A percentile compares a stretch with the other conserved stretches of the same genome.
Conservation (phyloP, 129 eudicot species). For the Flaveria trinervia region DNA sequence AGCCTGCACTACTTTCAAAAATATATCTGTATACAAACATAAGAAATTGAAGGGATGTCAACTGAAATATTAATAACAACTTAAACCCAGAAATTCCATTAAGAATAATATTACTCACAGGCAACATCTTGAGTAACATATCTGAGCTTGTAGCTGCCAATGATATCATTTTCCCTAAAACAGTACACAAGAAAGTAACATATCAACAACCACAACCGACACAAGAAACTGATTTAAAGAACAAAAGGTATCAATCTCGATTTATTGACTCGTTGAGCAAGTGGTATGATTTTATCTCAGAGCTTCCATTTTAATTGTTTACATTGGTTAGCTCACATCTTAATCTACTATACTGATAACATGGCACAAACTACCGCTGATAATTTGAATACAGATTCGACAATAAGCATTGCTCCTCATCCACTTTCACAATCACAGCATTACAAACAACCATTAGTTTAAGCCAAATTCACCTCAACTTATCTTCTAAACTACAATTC, state of each 20-base stretch:
- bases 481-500: slow-evolving; percentile 7
- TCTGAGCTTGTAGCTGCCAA: slow-evolving; percentile 43
- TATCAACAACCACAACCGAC: slow-evolving; percentile 8
- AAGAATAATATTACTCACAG: slow-evolving; percentile 49
- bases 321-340: not conserved
- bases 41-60: slow-evolving; percentile 12
- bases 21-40: slow-evolving; percentile 48
- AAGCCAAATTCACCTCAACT: not conserved
- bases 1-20: slow-evolving; percentile 47
- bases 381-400: too few relatives aligned
- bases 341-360: slow-evolving; percentile 1
- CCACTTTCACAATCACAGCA: too few relatives aligned
- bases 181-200: not conserved
- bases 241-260: slow-evolving; percentile 1
- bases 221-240: not conserved
- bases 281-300: not conserved
- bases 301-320: not conserved
- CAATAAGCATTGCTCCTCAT: too few relatives aligned
- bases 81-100: not conserved
- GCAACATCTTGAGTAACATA: slow-evolving; percentile 59
- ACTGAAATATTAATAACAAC: not conserved
- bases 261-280: not conserved
- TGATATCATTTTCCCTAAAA: slow-evolving; percentile 53
- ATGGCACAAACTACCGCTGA: not conserved
- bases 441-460: too few relatives aligned